These are phyloP conservation scores for Aleurites moluccanus DNA, from an alignment of 441 rosid species.

Conservation along the genomic window DNA sequence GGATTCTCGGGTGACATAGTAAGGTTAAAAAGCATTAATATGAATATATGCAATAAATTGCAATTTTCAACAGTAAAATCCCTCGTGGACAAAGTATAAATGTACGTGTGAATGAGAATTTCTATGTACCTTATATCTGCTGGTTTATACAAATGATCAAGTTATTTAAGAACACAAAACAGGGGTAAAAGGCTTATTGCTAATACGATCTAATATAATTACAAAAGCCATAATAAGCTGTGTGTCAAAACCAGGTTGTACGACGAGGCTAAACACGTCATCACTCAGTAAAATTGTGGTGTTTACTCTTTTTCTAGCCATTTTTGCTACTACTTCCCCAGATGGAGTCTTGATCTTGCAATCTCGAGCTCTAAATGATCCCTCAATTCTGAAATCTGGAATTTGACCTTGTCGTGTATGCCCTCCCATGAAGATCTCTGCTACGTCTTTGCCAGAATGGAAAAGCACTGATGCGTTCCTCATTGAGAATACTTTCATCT, in stretches of 20 bases:
- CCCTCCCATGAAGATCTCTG: constrained; percentile 37
- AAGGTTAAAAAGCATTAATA: no score
- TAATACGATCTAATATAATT: constrained; percentile 48
- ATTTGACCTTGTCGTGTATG: not conserved
- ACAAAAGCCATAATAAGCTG: constrained; percentile 48
- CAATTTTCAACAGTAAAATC: not conserved
- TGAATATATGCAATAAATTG: not conserved
- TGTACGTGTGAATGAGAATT: not conserved
- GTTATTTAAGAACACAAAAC: constrained; percentile 35
- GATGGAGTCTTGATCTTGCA: constrained; percentile 33
- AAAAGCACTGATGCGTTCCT: constrained; percentile 30
- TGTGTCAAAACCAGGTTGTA: constrained; percentile 43
- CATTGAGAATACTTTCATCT: constrained; percentile 42
- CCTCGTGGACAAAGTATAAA: not conserved
- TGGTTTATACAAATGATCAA: not conserved
- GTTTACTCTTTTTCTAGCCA: constrained; percentile 44
- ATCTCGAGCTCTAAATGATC: constrained; percentile 41
- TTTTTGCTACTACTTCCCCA: constrained; percentile 38
- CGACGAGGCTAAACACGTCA: constrained; percentile 50
- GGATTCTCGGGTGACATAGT: not conserved
- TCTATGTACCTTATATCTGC: not conserved
- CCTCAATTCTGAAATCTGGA: constrained; percentile 44
- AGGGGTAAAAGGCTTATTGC: constrained; percentile 34
- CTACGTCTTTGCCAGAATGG: constrained; percentile 25
- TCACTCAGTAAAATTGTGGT: constrained; percentile 38